Evolutionary conservation across 139 green algal genomes (phyloP).

Genomic region (Micractinium conductrix): DNA sequence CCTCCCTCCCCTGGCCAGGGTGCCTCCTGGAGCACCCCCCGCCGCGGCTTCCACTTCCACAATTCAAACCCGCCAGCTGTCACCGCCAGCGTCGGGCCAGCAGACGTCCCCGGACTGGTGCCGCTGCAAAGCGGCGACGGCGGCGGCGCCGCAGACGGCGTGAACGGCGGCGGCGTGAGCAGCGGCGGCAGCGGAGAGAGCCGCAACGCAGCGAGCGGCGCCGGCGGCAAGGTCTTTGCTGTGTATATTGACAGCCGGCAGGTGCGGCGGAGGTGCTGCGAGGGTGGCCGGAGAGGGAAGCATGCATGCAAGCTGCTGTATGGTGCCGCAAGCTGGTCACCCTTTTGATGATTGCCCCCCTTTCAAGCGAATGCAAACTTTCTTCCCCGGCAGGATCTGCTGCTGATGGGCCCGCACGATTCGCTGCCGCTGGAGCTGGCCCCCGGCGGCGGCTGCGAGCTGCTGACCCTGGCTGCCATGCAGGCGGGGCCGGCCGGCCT

Average conservation of each 20-base stretch:
- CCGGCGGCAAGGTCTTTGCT: not conserved
- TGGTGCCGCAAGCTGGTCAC: too few species aligned
- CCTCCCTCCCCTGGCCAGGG: not conserved
- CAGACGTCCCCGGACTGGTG: constrained; percentile 59
- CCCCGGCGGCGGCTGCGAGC: constrained; percentile 16
- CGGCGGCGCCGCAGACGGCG: too few species aligned
- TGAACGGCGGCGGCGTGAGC: too few species aligned
- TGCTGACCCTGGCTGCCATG: constrained; percentile 43
- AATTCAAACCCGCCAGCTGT: constrained; percentile 21
- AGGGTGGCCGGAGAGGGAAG: too few species aligned
- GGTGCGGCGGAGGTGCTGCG: not conserved
- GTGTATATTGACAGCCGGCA: constrained; percentile 4
- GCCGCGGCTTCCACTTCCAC: constrained; percentile 75
- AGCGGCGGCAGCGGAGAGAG: not conserved
- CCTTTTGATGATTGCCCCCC: too few species aligned
- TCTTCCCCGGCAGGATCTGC: not conserved
- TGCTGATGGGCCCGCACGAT: not conserved
- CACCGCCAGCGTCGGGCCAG: constrained; percentile 13
- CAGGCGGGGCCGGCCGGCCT: not conserved
- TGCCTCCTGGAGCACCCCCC: constrained; percentile 65
- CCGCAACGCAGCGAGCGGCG: not conserved
- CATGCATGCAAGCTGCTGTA: too few species aligned
- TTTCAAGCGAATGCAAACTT: too few species aligned
- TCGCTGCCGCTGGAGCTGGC: not conserved
- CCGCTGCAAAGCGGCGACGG: not conserved